These are phyloP conservation scores for Aspergillus bombycis DNA, from an alignment of 2,329 filamentous ascomycete species.

Conservation along the genomic window DNA sequence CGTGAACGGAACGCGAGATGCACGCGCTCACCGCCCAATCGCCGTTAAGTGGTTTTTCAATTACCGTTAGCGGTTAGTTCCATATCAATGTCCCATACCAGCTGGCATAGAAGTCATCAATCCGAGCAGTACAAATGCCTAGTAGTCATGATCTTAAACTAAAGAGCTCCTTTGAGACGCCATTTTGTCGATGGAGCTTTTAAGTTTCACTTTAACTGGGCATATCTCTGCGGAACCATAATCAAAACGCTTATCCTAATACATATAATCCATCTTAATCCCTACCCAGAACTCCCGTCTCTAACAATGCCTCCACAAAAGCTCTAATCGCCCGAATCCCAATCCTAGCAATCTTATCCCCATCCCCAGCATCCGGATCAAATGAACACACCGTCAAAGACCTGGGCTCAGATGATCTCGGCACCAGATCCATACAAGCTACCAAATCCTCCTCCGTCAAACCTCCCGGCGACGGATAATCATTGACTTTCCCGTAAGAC, in stretches of 20 bases:
- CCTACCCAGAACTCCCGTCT: neutral
- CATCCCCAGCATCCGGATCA: neutral
- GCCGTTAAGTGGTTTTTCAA: conserved; percentile 25
- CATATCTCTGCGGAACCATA: neutral
- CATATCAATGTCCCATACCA: neutral
- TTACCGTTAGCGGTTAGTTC: neutral
- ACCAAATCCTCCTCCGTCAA: conserved; percentile 15
- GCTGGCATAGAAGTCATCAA: neutral
- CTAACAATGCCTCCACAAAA: neutral
- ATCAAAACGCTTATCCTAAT: neutral
- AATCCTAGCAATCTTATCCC: neutral
- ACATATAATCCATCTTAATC: neutral
- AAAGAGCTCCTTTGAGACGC: no score
- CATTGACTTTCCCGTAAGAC: conserved; percentile 40
- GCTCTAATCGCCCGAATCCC: neutral
- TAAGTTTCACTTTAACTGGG: neutral
- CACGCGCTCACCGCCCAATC: conserved; percentile 28
- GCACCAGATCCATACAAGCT: neutral
- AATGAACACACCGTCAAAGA: neutral
- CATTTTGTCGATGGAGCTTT: no score
- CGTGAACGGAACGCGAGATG: conserved; percentile 25
- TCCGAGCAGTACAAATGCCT: no score
- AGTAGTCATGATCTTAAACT: no score
- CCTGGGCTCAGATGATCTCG: neutral
- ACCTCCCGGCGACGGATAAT: conserved; percentile 39